These are phyloP conservation scores for Globisporangium barbulae DNA, from an alignment of 352 stramenopile species.

Conservation along the genomic window DNA sequence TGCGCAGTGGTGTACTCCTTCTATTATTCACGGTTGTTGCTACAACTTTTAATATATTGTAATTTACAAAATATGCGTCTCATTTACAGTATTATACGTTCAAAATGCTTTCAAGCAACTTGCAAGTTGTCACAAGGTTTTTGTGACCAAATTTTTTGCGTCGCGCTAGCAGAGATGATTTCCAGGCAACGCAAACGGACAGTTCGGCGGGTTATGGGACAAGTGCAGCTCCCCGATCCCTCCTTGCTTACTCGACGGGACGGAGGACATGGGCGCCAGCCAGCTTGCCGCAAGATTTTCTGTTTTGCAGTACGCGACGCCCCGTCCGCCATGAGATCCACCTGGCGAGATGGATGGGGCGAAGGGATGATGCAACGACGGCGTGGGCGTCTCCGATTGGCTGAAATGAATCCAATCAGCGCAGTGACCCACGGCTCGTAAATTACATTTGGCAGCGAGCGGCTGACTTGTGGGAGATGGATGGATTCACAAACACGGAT, in stretches of 20 bases:
- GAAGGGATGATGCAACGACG: not conserved
- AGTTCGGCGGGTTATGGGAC: not conserved
- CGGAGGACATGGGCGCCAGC: not conserved
- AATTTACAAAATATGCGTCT: not conserved
- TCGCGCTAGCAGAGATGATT: not conserved
- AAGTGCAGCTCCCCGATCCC: not conserved
- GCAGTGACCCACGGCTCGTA: not conserved
- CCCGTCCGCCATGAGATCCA: not conserved
- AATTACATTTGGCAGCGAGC: not conserved
- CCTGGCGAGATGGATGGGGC: constrained; percentile 6
- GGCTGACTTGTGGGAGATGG: not conserved
- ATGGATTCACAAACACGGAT: constrained; percentile 3
- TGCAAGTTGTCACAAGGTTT: not conserved
- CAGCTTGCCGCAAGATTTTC: not conserved
- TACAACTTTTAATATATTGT: not conserved
- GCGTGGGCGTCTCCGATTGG: constrained; percentile 15
- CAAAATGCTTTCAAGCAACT: not conserved
- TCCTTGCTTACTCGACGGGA: not conserved
- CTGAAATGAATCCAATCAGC: constrained; percentile 6
- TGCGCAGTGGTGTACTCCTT: not conserved
- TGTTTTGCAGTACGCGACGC: not conserved
- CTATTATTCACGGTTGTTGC: not conserved
- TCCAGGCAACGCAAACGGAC: too few relatives aligned
- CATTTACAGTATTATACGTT: not conserved
- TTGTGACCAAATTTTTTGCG: not conserved